Evolutionary conservation across 495 filamentous ascomycete genomes (phyloP).

Genomic region (Copromyces sp.): DNA sequence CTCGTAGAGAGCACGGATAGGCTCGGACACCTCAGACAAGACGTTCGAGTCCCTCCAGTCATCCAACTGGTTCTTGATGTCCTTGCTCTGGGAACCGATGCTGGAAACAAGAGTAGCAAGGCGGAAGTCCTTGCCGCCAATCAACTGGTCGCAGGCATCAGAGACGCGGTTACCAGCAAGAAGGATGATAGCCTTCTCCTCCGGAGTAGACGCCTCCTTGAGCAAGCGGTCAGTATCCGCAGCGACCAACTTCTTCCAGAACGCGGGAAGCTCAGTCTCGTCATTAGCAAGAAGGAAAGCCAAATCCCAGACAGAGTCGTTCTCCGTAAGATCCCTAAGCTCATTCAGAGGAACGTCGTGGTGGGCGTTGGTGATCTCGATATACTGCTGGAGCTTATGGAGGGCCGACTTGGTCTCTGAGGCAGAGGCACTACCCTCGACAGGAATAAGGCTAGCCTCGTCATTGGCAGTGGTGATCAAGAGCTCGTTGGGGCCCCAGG

Average conservation of each 20-base stretch:
- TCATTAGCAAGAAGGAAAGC: conserved; percentile 83
- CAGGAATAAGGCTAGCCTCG: conserved; percentile 14
- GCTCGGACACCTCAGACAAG: conserved; percentile 76
- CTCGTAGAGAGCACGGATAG: conserved; percentile 80
- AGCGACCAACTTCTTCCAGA: conserved; percentile 56
- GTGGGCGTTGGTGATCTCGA: conserved; percentile 14
- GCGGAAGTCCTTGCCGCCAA: conserved; percentile 63
- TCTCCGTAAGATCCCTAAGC: conserved; percentile 31
- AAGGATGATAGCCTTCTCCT: conserved; percentile 75
- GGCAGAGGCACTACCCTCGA: conserved; percentile 7
- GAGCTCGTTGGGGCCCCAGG: conserved; percentile 66
- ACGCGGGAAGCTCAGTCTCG: conserved; percentile 43
- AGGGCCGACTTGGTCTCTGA: conserved; percentile 5
- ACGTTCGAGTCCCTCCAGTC: conserved; percentile 74
- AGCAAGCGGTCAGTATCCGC: conserved; percentile 42
- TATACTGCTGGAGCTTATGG: conserved; percentile 21
- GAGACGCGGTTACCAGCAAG: conserved; percentile 66
- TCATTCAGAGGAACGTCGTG: conserved; percentile 12
- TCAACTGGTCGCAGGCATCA: conserved; percentile 68
- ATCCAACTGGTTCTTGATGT: conserved; percentile 67
- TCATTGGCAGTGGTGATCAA: conserved; percentile 48
- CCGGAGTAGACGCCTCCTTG: conserved; percentile 42
- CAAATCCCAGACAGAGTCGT: conserved; percentile 61
- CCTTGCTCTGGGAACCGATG: conserved; percentile 57
- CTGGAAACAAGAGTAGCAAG: conserved; percentile 75